Conservation (phyloP, 768 basidiomycete genomes). For the Boletus bicolor region DNA sequence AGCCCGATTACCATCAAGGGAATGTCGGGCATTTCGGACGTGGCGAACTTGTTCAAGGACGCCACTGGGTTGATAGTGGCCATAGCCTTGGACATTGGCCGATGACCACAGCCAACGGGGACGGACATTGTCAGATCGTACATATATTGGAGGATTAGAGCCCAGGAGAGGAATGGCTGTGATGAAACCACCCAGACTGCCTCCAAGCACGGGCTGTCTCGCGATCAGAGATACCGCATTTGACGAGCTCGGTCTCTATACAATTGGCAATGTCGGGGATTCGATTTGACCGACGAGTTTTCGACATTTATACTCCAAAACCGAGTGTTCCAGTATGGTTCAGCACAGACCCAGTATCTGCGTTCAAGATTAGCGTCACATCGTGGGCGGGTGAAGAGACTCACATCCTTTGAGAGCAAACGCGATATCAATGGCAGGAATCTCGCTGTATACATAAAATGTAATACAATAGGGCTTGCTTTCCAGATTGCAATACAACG, state of each 20-base stretch:
- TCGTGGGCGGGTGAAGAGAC: no score
- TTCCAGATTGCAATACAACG: no score
- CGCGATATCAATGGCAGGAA: no score
- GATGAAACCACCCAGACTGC: no score
- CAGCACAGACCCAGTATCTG: conserved; percentile 42
- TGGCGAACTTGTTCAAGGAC: conserved; percentile 44
- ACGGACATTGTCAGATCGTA: neutral
- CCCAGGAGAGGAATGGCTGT: no score
- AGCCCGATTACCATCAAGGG: neutral
- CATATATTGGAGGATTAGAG: neutral
- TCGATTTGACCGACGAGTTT: conserved; percentile 54
- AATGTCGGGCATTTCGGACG: conserved; percentile 66
- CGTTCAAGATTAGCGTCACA: neutral
- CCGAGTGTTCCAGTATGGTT: conserved; percentile 42
- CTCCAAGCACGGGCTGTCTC: conserved; percentile 44
- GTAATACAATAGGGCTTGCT: no score
- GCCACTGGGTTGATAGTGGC: conserved; percentile 66
- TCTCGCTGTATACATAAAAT: no score
- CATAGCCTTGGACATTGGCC: conserved; percentile 55
- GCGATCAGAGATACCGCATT: conserved; percentile 43
- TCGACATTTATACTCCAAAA: conserved; percentile 39
- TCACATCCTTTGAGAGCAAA: conserved; percentile 38
- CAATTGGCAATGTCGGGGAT: conserved; percentile 60
- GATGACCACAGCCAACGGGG: conserved; percentile 40
- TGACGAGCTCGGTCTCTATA: conserved; percentile 49